phyloP scores from a whole-genome alignment of 345 rosid species.

The Corchorus capsularis region DNA sequence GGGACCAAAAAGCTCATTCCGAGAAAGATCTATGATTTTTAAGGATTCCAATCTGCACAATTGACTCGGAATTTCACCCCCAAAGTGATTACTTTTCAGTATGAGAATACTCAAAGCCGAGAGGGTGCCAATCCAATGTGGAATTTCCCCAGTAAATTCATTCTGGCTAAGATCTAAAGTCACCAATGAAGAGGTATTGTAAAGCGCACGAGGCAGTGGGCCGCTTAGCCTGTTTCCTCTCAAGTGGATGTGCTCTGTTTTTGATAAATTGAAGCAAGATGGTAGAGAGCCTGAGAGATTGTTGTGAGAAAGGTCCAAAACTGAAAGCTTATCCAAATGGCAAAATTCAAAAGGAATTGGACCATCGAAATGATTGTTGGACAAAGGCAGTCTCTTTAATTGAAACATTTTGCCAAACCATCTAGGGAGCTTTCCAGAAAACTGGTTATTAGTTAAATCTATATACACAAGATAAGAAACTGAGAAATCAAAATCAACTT shows the following conservation, averaged over 20 bases:
- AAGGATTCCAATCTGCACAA: slow-evolving; percentile 15
- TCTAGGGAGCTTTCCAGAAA: slow-evolving; percentile 17
- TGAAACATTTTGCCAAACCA: background rate
- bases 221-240: background rate
- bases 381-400: background rate
- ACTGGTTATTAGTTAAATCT: slow-evolving; percentile 25
- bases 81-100: slow-evolving; percentile 15
- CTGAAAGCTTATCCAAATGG: rapidly evolving
- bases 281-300: background rate
- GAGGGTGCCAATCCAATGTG: background rate
- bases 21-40: slow-evolving; percentile 20
- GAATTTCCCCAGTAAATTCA: slow-evolving; percentile 3
- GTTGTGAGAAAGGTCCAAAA: slow-evolving; percentile 21
- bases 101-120: slow-evolving; percentile 12
- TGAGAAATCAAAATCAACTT: too few species aligned
- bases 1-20: background rate
- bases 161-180: slow-evolving; percentile 19
- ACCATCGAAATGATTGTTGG: slow-evolving; percentile 13
- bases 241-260: background rate
- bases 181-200: background rate
- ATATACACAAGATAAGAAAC: too few species aligned
- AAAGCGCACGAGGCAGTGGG: background rate
- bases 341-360: slow-evolving; percentile 8
- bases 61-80: slow-evolving; percentile 17
- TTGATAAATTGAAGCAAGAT: background rate